Conservation (phyloP, 306 rosid species). For the Acacia melanoxylon region DNA sequence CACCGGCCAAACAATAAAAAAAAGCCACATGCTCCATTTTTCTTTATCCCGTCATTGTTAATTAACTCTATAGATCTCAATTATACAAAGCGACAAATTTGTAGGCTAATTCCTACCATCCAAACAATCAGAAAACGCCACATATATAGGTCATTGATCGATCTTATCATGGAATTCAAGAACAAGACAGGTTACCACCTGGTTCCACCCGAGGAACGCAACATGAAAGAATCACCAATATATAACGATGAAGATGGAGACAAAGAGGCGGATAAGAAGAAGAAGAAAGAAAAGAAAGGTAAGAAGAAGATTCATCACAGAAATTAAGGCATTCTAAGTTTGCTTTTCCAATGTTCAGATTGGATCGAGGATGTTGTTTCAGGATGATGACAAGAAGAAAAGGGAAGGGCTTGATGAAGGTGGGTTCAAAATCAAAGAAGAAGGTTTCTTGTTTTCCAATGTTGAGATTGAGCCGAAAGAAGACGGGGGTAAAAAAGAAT, state of each 20-base stretch:
- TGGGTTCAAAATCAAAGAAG: not conserved
- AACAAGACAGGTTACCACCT: not conserved
- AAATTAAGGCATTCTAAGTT: conserved; percentile 7
- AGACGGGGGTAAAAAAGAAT: too few species aligned
- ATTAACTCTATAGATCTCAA: not conserved
- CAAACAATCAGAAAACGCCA: not conserved
- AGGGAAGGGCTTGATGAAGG: not conserved
- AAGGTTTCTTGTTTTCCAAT: conserved; percentile 31
- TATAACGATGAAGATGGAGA: not conserved
- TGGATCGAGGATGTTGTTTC: not conserved
- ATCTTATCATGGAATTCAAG: not conserved
- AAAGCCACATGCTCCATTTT: not conserved
- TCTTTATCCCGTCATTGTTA: not conserved
- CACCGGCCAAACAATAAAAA: not conserved
- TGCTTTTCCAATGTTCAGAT: conserved; percentile 33
- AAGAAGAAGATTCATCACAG: not conserved
- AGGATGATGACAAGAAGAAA: not conserved
- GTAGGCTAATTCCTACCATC: not conserved
- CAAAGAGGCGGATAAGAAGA: not conserved
- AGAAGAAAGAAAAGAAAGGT: conserved; percentile 18
- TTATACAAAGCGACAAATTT: not conserved
- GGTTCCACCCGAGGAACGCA: conserved; percentile 6
- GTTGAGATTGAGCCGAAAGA: conserved; percentile 18
- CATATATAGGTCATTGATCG: not conserved
- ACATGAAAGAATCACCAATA: not conserved